Evolutionary conservation across 2,329 filamentous ascomycete species (phyloP).

Genomic region (Hansfordia pulvinata): DNA sequence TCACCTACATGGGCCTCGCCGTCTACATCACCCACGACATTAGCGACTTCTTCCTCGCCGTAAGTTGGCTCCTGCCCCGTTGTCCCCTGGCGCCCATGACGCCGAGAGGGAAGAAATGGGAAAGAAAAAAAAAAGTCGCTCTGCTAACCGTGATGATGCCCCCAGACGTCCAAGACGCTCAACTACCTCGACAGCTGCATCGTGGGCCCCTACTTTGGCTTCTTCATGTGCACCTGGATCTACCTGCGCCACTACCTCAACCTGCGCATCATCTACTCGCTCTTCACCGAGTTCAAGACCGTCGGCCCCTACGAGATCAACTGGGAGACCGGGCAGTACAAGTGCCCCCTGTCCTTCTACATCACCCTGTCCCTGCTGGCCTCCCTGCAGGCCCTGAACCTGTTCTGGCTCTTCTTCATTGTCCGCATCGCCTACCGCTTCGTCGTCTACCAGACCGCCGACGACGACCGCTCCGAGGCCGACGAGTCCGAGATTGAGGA

Average conservation of each 20-base stretch:
- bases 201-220: constrained; percentile 70
- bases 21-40: constrained; percentile 94
- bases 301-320: constrained; percentile 63
- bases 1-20: constrained; percentile 85
- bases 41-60: constrained; percentile 88
- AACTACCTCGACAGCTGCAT: constrained; percentile 77
- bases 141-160: neutral
- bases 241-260: constrained; percentile 84
- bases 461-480: constrained; percentile 59
- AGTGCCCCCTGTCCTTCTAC: constrained; percentile 54
- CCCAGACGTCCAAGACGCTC: constrained; percentile 73
- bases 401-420: constrained; percentile 75
- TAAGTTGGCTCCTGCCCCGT: constrained; percentile 28
- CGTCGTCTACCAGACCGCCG: constrained; percentile 42
- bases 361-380: constrained; percentile 55
- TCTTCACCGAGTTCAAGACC: constrained; percentile 62
- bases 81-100: neutral
- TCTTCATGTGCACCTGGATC: constrained; percentile 75
- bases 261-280: constrained; percentile 60
- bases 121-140: too few species aligned
- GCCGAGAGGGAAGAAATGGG: too few species aligned
- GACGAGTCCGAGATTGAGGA: constrained; percentile 50
- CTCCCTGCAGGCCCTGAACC: constrained; percentile 58
- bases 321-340: constrained; percentile 67
- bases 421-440: constrained; percentile 62